Percentiles rank a stretch among this genome's conserved stretches.
Conservation (phyloP, 306 rosid species). For the Vigna mungo region DNA sequence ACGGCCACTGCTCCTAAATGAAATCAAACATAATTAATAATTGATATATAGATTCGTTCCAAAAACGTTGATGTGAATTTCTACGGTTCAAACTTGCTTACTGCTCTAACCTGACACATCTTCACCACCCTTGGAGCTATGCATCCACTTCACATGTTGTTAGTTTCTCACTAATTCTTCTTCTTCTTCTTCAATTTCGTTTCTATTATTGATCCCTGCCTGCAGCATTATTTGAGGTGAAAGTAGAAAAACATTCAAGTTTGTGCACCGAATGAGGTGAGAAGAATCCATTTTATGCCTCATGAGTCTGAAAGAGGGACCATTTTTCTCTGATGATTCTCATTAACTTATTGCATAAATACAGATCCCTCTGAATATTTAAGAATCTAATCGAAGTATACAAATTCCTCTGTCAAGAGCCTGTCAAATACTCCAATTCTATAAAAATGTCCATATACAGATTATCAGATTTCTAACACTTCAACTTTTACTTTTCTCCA, state of each 20-base stretch:
- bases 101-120: conserved; percentile 16
- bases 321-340: background rate
- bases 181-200: background rate
- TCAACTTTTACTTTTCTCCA: background rate
- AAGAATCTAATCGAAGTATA: background rate
- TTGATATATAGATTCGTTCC: background rate
- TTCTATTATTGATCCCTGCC: no score
- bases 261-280: background rate
- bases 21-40: background rate
- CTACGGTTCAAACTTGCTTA: conserved; percentile 36
- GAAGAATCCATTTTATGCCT: background rate
- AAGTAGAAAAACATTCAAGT: background rate
- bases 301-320: background rate
- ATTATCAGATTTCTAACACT: background rate
- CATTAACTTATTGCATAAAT: background rate
- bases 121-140: conserved; percentile 15
- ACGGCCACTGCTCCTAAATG: conserved; percentile 3
- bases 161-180: background rate
- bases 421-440: background rate
- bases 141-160: conserved; percentile 34
- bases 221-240: background rate
- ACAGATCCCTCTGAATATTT: background rate
- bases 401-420: background rate
- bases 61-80: conserved; percentile 7
- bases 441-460: background rate